Evolutionary conservation across 768 basidiomycete genomes (phyloP), one percentile per base, ranked within the genome.

Genomic region (Xerocomus spinulosus): DNA sequence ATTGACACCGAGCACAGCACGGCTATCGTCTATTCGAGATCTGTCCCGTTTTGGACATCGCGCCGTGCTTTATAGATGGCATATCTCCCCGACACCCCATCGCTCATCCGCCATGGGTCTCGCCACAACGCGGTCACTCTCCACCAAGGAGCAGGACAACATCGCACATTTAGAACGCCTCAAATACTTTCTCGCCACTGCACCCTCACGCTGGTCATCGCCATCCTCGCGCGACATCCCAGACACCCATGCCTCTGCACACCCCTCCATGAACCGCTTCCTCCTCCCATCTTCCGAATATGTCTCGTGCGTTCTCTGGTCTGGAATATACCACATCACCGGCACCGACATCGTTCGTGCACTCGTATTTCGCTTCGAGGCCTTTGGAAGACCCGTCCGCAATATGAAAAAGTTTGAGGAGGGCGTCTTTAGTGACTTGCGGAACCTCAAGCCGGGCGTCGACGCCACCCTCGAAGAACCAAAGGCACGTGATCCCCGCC

Each of bases 321-420:
- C 83, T 42, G 86, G 92, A 7, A 76, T 89, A 26, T 93, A 92
- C 62, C 90, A 95, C 62, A 91, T 97, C 69, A 95, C 93, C 3
- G 94, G 94, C 26, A 97, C 94, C 6, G 94, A 97, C 69, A 96
- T 97, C 63, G 93, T 97, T 25, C 79, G 94, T 54, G 91, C 92
- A 4, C 75, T 97, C 43, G 85, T 92, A n/a, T 95, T 96, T 66
- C 80, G 93, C 17, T 93, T 95, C 67, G 88, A 92, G 72, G 86
- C 87, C 33, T 95, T 95, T 59, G 89, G 90, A 2, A 74, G 94
- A 9, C 94, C 93, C 0, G 91, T 97, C 33, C 75, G 79, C 48
- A 91, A 92, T 60, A 87, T 92, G 79, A 96, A 96, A 70, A 97
- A 97, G 67, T 97, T 95, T 58, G 94, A 97, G 65, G 94, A 97